A percentile compares a stretch with the other conserved stretches of the same genome.
phyloP scores from a whole-genome alignment of 371 early-diverging fungal species.

The Capillidium heterosporum region DNA sequence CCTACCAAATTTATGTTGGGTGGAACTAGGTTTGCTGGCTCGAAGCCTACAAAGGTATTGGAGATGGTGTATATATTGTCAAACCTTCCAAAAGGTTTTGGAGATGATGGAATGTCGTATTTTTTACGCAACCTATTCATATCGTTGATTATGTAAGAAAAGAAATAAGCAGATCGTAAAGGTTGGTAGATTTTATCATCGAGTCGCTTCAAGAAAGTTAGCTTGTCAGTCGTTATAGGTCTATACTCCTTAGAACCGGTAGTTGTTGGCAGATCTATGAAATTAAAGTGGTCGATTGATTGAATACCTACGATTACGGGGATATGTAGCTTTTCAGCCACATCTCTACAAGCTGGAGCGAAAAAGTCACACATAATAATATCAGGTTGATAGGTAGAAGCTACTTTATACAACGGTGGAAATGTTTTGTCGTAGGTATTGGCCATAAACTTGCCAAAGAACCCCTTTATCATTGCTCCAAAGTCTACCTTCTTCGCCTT shows the following conservation, averaged over 20 bases:
- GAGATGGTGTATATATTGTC: not conserved
- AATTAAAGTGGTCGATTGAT: not conserved
- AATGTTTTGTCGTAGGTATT: not conserved
- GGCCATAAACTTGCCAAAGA: not conserved
- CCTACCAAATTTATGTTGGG: conserved; percentile 2
- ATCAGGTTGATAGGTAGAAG: not conserved
- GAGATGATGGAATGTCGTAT: not conserved
- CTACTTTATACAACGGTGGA: not conserved
- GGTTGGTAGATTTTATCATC: not conserved
- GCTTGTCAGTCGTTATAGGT: not conserved
- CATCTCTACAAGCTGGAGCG: not conserved
- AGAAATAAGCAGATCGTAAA: not conserved
- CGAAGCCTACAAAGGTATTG: conserved; percentile 2
- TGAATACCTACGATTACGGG: conserved; percentile 1
- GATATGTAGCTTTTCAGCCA: not conserved
- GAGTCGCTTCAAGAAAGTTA: not conserved
- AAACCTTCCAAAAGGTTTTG: not conserved
- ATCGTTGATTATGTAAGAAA: not conserved
- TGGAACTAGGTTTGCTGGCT: not conserved
- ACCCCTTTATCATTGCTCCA: not conserved
- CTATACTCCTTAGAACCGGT: too few species aligned
- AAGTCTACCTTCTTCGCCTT: not conserved
- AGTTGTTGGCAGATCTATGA: too few species aligned
- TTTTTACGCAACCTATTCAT: not conserved
- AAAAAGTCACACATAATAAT: conserved; percentile 7